A percentile compares a stretch with the other conserved stretches of the same genome.
Evolutionary conservation across 139 green algal genomes (phyloP).

Genomic region (Volvox reticuliferus): DNA sequence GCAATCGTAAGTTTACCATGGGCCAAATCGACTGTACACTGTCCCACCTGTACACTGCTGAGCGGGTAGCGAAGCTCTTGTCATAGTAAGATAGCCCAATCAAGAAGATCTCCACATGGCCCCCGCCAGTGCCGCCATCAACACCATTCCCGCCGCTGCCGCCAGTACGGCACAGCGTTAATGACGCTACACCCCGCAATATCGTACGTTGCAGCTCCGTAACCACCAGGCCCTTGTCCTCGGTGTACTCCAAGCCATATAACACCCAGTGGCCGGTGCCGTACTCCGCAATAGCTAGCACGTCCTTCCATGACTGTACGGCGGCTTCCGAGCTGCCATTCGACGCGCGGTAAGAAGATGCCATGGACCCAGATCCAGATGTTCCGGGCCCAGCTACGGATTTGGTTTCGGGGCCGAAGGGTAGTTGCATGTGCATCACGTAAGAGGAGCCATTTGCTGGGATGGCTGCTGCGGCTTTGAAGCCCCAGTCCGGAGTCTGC

Average conservation of each 20-base stretch:
- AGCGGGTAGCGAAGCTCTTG: neutral
- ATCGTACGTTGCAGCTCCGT: conserved; percentile 15
- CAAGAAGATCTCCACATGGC: neutral
- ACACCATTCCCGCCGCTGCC: neutral
- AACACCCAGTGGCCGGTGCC: neutral
- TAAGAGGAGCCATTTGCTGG: neutral
- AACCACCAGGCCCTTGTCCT: neutral
- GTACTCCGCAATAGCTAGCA: conserved; percentile 29
- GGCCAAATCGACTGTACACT: neutral
- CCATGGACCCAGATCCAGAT: neutral
- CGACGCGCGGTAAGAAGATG: neutral
- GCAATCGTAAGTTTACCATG: neutral
- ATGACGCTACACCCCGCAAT: conserved; percentile 14
- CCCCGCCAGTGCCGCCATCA: neutral
- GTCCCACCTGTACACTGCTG: conserved; percentile 25
- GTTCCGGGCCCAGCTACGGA: neutral
- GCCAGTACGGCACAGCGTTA: neutral
- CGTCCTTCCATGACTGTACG: neutral
- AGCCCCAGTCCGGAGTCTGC: conserved; percentile 19
- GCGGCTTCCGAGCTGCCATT: neutral
- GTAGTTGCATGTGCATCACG: conserved; percentile 13
- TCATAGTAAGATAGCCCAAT: neutral
- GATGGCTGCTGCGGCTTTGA: conserved; percentile 24
- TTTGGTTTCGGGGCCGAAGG: neutral
- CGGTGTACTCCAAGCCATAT: neutral